Conservation (phyloP, 169 alveolate genomes). For the Plasmodium ovale region DNA sequence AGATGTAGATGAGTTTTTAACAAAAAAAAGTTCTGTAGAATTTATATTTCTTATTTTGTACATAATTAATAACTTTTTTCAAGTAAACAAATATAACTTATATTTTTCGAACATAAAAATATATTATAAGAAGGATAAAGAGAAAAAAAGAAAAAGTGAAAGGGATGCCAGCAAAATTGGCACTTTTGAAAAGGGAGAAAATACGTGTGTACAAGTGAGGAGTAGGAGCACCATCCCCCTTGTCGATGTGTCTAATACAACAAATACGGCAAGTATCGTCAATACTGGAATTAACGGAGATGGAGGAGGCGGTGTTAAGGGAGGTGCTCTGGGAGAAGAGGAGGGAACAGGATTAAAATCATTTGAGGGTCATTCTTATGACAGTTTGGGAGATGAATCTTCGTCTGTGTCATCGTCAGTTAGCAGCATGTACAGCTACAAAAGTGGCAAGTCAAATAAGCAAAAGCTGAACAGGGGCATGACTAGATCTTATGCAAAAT, state of each 20-base stretch:
- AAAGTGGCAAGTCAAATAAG: not conserved
- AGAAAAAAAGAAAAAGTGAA: not conserved
- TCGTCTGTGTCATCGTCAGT: slow-evolving; percentile 17
- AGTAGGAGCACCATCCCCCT: too few relatives aligned
- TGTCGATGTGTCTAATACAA: too few relatives aligned
- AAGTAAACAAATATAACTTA: slow-evolving; percentile 35
- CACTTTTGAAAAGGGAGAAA: not conserved
- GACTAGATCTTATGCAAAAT: slow-evolving; percentile 34
- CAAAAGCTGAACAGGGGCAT: slow-evolving; percentile 16
- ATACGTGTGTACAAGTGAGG: too few relatives aligned
- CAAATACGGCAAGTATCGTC: too few relatives aligned
- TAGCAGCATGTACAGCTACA: slow-evolving; percentile 33
- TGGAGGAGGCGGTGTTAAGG: too few relatives aligned
- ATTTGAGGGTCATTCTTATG: not conserved
- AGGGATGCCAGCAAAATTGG: not conserved
- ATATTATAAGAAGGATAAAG: slow-evolving; percentile 5
- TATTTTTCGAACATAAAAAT: slow-evolving; percentile 34
- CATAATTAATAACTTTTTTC: slow-evolving; percentile 50
- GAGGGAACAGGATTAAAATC: not conserved
- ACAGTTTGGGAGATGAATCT: not conserved
- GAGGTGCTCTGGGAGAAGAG: not conserved
- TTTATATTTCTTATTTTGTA: slow-evolving; percentile 43
- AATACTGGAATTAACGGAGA: too few relatives aligned
- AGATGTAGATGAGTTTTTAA: slow-evolving; percentile 9
- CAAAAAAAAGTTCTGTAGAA: slow-evolving; percentile 42